A percentile compares a stretch with the other conserved stretches of the same genome.
phyloP scores from a whole-genome alignment of 768 basidiomycete species.

The Trametes elegans region DNA sequence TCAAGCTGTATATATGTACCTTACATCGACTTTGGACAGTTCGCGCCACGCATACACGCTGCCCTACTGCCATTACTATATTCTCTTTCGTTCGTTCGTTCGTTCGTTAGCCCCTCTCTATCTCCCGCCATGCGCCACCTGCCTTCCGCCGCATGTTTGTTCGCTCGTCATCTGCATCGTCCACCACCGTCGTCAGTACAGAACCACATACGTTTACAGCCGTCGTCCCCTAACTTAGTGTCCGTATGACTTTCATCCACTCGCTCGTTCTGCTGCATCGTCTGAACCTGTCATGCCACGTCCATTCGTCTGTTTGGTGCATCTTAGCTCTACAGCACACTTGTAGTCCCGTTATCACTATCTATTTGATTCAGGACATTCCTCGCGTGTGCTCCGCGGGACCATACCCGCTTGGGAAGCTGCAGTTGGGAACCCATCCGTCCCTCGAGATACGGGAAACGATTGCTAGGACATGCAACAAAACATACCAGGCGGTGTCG shows the following conservation, averaged over 20 bases:
- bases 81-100: neutral
- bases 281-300: neutral
- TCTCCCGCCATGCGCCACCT: neutral
- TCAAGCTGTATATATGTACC: slow-evolving; percentile 11
- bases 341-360: too few relatives aligned
- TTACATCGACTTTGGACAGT: neutral
- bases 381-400: too few relatives aligned
- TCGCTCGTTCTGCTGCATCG: neutral
- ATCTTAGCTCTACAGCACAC: too few relatives aligned
- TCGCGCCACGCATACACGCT: slow-evolving; percentile 9
- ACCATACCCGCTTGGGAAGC: too few relatives aligned
- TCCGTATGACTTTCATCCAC: neutral
- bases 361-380: too few relatives aligned
- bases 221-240: neutral
- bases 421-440: too few relatives aligned
- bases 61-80: neutral
- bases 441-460: too few relatives aligned
- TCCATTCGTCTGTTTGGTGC: neutral
- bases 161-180: neutral
- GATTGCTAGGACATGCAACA: too few relatives aligned
- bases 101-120: too few relatives aligned
- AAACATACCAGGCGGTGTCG: too few relatives aligned
- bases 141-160: neutral
- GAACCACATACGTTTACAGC: neutral
- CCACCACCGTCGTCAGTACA: too few relatives aligned